phyloP scores from a whole-genome alignment of 176 grass and related monocot genomes.

The Elymus sibiricus region DNA sequence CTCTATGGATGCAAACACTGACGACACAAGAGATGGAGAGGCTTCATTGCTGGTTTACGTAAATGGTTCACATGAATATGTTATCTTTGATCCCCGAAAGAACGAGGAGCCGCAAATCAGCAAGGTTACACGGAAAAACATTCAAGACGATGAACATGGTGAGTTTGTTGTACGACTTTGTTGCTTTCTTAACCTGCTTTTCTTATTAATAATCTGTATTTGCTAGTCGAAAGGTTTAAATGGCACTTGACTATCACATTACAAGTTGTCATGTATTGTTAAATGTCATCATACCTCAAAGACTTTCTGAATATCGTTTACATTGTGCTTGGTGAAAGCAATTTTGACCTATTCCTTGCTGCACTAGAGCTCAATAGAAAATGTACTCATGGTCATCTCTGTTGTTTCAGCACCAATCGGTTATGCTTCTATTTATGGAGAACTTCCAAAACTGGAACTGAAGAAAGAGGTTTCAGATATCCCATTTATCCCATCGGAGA shows the following conservation, averaged over 20 bases:
- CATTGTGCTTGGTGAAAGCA: neutral
- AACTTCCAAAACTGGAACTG: conserved; percentile 48
- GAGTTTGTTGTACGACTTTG: conserved; percentile 28
- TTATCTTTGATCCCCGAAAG: conserved; percentile 71
- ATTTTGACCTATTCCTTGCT: neutral
- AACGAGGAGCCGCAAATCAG: conserved; percentile 28
- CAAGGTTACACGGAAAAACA: conserved; percentile 31
- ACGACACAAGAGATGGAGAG: conserved; percentile 23
- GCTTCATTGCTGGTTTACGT: conserved; percentile 51
- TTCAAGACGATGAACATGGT: conserved; percentile 57
- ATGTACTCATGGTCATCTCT: conserved; percentile 6
- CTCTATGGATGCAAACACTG: conserved; percentile 28
- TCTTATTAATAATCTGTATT: neutral
- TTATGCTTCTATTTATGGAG: conserved; percentile 84
- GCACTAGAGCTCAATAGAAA: neutral
- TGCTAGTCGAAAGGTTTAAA: neutral
- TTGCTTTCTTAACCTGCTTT: neutral
- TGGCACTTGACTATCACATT: neutral
- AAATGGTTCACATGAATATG: conserved; percentile 78
- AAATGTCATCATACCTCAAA: neutral
- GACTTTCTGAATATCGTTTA: neutral
- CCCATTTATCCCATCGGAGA: conserved; percentile 67
- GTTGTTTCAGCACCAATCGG: conserved; percentile 53
- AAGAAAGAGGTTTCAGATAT: conserved; percentile 50
- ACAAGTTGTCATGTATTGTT: neutral